Evolutionary conservation across 75 land plant species (phyloP).

Genomic region (Adiantum capillusveneris): DNA sequence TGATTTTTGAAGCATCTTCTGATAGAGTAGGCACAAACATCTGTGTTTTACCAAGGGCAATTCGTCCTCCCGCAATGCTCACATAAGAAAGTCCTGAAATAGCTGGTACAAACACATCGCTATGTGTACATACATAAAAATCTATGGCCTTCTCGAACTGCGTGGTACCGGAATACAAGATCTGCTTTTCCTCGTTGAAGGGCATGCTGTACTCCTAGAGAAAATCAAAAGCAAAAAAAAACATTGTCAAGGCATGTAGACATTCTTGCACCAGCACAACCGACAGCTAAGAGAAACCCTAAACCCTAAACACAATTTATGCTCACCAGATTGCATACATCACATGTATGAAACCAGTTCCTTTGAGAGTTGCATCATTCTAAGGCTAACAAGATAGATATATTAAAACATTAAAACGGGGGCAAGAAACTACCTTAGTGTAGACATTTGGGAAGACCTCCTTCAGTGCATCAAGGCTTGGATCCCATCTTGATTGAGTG

Average conservation of each 20-base stretch:
- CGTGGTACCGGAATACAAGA: slow-evolving; percentile 28
- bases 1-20: background rate
- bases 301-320: no score
- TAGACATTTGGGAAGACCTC: slow-evolving; percentile 23
- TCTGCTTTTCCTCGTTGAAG: slow-evolving; percentile 37
- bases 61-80: slow-evolving; percentile 20
- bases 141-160: slow-evolving; percentile 37
- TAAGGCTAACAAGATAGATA: no score
- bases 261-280: no score
- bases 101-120: slow-evolving; percentile 33
- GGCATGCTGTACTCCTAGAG: slow-evolving; percentile 40
- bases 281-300: no score
- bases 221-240: slow-evolving; percentile 1
- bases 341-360: no score
- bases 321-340: no score
- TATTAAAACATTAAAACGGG: no score
- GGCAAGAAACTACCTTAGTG: slow-evolving; percentile 23
- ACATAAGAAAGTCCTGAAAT: slow-evolving; percentile 19
- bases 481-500: slow-evolving; percentile 34
- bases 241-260: no score
- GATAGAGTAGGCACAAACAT: slow-evolving; percentile 21
- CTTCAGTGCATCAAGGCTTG: slow-evolving; percentile 18
- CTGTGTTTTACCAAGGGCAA: slow-evolving; percentile 20
- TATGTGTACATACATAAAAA: slow-evolving; percentile 25
- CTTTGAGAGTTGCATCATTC: no score